Base-by-base conservation (phyloP, 345 rosid genomes). In the Populus deltoides region DNA sequence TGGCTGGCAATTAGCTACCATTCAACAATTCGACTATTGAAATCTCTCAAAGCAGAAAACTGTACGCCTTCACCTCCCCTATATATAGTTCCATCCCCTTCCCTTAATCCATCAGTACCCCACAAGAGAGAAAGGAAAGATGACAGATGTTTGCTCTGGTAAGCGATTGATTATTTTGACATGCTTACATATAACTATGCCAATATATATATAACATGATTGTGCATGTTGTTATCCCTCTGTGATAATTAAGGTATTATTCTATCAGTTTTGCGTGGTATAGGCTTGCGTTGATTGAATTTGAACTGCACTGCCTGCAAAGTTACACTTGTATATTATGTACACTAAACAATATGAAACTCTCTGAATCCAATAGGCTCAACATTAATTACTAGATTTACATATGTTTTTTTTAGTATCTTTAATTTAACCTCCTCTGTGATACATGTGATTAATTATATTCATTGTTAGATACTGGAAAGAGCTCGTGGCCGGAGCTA, bases 401-500 rank as follows among this genome's bases (percentile, higher is more conserved):
- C 18, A 6, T 51, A 0, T 51, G 22, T 49, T 49, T 49, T 49
- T 47, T 16, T 49, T 49, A 17, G 1, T 57, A 8, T 20, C 3
- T 57, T 57, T n/a, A n/a, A n/a, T n/a, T 57, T 57, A 57, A 57
- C 25, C 62, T 9, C 24, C 27, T 8, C 22, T 0, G n/a, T 57
- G 62, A n/a, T 57, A n/a, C 27, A 57, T n/a, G 12, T 9, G 9
- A 33, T 33, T 33, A 33, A 57, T 15, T 22, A 57, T 57, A 57
- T 8, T n/a, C n/a, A 4, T 9, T 57, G 63, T 0, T 31, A 29
- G 22, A 72, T 68, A 22, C 8, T 8, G 83, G 82, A 63, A 80
- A 87, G 84, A 80, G 74, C 7, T 81, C 78, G 47, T 85, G 90
- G 90, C 80, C 88, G 8, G 87, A 85, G 70, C 74, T 87, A 67